Evolutionary conservation across 1,284 basidiomycete genomes (phyloP), one percentile per base, ranked within the genome.

Genomic region (Rhodotorula glutinis): DNA sequence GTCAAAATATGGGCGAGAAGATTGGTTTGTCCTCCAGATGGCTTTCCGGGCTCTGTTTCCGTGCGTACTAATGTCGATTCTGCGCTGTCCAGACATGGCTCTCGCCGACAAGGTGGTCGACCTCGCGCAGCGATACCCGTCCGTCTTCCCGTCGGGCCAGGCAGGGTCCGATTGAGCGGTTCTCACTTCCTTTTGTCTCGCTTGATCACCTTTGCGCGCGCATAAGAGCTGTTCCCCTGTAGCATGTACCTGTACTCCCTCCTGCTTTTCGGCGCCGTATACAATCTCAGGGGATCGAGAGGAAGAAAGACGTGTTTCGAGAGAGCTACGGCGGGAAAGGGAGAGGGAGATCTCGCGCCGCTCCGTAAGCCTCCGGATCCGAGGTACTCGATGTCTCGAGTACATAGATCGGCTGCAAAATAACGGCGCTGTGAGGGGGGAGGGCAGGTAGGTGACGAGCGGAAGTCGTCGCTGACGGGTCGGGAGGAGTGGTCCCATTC

Each of bases 61-160:
- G n/a, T n/a, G n/a, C n/a, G n/a, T n/a, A n/a, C n/a, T n/a, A n/a
- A n/a, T n/a, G n/a, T n/a, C n/a, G n/a, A n/a, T n/a, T n/a, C n/a
- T n/a, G n/a, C n/a, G n/a, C n/a, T n/a, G n/a, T n/a, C n/a, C 70
- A 89, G 88, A 90, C 72, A 81, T 89, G 81, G 82, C 83, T 51
- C 74, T 89, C 43, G 84, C 86, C 43, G 85, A 90, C 66, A 84
- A 87, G 68, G 82, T 84, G 17, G 82, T 89, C 57, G 84, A 86
- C 70, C 77, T 75, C 55, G 63, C 54, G 41, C 62, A 60, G 33
- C 52, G 54, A 25, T 62, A 69, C 47, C 66, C 72, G n/a, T 61
- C 66, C 47, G 60, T 73, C 38, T 73, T 67, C 63, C 69, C 69
- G 29, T 29, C 57, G 21, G 49, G 33, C 57, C 44, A 33, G 47